Percentiles rank a stretch among this genome's conserved stretches.
Evolutionary conservation across 176 grass and related monocot genomes (phyloP).

Genomic region (Panicum miliaceum): DNA sequence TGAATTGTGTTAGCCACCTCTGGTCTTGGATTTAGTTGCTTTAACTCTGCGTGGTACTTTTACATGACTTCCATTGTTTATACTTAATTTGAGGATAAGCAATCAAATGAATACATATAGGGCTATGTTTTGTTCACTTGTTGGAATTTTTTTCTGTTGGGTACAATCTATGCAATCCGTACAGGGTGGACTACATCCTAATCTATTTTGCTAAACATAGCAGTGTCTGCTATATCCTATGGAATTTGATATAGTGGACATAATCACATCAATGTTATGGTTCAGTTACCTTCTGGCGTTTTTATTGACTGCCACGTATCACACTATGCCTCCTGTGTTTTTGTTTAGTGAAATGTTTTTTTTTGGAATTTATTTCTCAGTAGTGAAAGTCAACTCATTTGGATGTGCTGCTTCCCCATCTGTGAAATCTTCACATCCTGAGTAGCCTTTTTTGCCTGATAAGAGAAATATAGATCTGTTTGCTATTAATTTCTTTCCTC

Average conservation of each 20-base stretch:
- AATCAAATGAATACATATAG: conserved; percentile 9
- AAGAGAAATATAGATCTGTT: neutral
- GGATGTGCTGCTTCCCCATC: neutral
- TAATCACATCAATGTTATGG: neutral
- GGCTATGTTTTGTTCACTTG: neutral
- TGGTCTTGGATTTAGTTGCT: neutral
- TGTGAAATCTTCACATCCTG: neutral
- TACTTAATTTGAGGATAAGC: neutral
- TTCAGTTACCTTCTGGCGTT: neutral
- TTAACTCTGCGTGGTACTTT: neutral
- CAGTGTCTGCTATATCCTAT: neutral
- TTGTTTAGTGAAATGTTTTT: conserved; percentile 15
- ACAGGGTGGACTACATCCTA: neutral
- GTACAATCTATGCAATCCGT: neutral
- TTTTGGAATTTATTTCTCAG: neutral
- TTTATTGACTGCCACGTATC: neutral
- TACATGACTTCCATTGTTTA: neutral
- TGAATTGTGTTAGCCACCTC: neutral
- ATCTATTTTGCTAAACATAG: neutral
- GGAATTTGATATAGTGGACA: neutral
- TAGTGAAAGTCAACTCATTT: neutral
- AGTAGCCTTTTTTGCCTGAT: neutral
- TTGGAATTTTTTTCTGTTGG: neutral
- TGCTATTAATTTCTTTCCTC: neutral
- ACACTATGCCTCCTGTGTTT: neutral